Evolutionary conservation across 345 rosid genomes (phyloP), one percentile per base, ranked within the genome.

Genomic region (Eucalyptus brandiana): DNA sequence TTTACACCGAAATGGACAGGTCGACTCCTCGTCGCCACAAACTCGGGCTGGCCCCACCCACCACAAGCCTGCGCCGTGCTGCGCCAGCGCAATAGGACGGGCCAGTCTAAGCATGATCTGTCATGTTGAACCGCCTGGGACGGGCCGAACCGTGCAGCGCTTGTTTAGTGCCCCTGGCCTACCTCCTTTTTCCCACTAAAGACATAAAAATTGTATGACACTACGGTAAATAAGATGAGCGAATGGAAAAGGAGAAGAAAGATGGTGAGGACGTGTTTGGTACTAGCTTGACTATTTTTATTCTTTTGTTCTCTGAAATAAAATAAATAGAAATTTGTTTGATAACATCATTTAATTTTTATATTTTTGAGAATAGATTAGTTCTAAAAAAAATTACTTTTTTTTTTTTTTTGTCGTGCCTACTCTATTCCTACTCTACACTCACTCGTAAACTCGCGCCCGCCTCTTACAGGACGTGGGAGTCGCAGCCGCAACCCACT

Each of bases 271-370:
- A 53, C 19, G 24, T 53, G 56, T 53, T 53, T 53, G 56, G 24
- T 19, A 53, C 24, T 18, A 51, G 56, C 23, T 19, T 18, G 56
- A 51, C 9, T 51, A 51, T 53, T 19, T 51, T 53, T 53, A 4
- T 53, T 53, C 23, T 19, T 53, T 19, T 53, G 10, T 53, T 53
- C 10, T 28, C 4, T 3, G 1, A 60, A 12, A 13, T 28, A 60
- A 60, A 60, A 60, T 6, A 28, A 53, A 53, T 19, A 53, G 0
- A 18, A 18, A 18, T 8, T 0, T 0, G 0, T 53, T 53, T 53
- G 2, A 1, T 53, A 19, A 53, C 5, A 1, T 53, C 5, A 53
- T 53, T 2, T 53, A 8, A 53, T 19, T 53, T 53, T 19, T 53
- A 19, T 53, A 53, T 53, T 53, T 53, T 1, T 53, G 0, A 4